Percentiles rank a stretch among this genome's conserved stretches.
phyloP scores from a whole-genome alignment of 192 early-diverging fungal species.

The Gamsiella multidivaricata region DNA sequence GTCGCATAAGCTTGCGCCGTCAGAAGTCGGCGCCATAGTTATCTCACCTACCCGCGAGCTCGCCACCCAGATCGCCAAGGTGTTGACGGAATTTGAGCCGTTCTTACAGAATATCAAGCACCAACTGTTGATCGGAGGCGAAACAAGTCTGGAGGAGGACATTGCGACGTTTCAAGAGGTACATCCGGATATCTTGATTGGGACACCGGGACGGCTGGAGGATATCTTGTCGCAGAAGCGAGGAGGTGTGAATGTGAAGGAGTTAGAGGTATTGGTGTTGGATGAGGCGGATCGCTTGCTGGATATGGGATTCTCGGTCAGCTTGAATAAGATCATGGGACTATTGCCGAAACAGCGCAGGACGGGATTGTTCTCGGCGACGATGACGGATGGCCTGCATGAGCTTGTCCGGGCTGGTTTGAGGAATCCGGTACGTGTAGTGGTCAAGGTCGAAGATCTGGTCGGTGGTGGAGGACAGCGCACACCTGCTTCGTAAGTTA shows the following conservation, averaged over 20 bases:
- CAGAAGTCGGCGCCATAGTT: constrained; percentile 88
- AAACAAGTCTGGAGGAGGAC: constrained; percentile 70
- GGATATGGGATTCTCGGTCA: constrained; percentile 92
- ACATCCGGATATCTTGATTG: constrained; percentile 87
- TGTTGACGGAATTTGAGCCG: constrained; percentile 73
- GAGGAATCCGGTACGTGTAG: constrained; percentile 90
- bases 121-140: constrained; percentile 81
- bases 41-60: constrained; percentile 93
- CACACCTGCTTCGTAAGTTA: constrained; percentile 70
- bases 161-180: constrained; percentile 67
- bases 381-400: constrained; percentile 90
- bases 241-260: constrained; percentile 72
- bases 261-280: constrained; percentile 89
- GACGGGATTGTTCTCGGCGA: constrained; percentile 96
- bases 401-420: constrained; percentile 89
- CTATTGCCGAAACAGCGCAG: constrained; percentile 92
- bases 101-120: constrained; percentile 54
- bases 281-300: constrained; percentile 96
- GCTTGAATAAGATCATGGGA: constrained; percentile 81
- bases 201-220: constrained; percentile 90
- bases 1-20: constrained; percentile 65
- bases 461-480: constrained; percentile 62
- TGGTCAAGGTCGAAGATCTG: constrained; percentile 87
- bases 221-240: constrained; percentile 72
- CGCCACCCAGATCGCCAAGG: constrained; percentile 85